Percentiles rank a stretch among this genome's conserved stretches.
These are phyloP conservation scores for Mortierella sp. DNA, from an alignment of 371 early-diverging fungal species.

Conservation along the genomic window DNA sequence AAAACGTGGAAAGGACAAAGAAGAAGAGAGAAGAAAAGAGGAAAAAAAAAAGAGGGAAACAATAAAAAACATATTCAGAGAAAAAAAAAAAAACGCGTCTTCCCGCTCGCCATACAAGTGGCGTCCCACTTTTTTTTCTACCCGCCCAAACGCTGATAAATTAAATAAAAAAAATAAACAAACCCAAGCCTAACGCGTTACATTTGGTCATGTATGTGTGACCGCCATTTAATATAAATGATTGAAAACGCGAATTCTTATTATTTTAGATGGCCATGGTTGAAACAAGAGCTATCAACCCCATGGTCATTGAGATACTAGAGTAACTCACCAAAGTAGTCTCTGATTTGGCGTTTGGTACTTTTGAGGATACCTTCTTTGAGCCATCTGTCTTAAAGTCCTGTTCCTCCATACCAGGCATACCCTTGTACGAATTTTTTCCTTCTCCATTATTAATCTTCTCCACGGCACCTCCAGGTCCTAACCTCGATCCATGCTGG, in stretches of 20 bases:
- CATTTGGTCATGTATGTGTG: too few species aligned
- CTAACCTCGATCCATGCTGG: slow-evolving; percentile 43
- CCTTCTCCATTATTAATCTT: slow-evolving; percentile 35
- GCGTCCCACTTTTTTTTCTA: not conserved
- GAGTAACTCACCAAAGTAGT: not conserved
- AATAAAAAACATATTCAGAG: slow-evolving; percentile 5
- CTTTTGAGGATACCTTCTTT: not conserved
- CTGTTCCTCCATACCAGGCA: slow-evolving; percentile 46
- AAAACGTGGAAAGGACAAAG: slow-evolving; percentile 14
- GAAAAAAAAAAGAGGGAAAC: not conserved
- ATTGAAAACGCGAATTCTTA: too few species aligned
- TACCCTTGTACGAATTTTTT: slow-evolving; percentile 16
- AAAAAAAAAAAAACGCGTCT: slow-evolving; percentile 12
- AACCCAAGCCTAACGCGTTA: not conserved
- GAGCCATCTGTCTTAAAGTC: slow-evolving; percentile 12
- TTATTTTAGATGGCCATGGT: too few species aligned
- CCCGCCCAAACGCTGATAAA: not conserved
- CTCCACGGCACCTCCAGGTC: slow-evolving; percentile 30
- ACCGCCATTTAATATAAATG: too few species aligned
- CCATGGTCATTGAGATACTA: not conserved
- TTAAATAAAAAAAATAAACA: slow-evolving; percentile 14
- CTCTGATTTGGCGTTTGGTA: not conserved
- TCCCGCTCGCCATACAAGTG: not conserved
- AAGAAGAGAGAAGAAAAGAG: slow-evolving; percentile 5
- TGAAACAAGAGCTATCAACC: not conserved